Conservation (phyloP, 768 basidiomycete genomes). For the Rhodotorula sphaerocarpa region DNA sequence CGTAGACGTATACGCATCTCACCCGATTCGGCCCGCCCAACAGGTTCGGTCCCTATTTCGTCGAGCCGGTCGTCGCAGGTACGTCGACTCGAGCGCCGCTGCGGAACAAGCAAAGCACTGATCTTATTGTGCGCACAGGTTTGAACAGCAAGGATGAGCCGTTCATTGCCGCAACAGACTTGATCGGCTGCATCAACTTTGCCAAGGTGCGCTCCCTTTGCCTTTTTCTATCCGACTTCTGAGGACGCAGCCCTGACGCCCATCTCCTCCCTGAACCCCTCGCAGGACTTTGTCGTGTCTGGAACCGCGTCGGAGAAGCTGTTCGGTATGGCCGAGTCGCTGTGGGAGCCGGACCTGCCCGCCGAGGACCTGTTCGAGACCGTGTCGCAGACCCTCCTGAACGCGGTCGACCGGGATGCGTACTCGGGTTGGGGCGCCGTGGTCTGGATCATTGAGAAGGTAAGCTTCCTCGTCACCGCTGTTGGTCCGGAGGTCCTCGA, state of each 20-base stretch:
- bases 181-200: conserved; percentile 86
- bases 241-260: neutral
- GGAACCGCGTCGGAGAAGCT: conserved; percentile 87
- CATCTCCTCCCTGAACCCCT: neutral
- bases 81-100: neutral
- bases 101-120: neutral
- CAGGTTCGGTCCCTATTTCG: conserved; percentile 82
- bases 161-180: conserved; percentile 89
- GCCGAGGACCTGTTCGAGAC: conserved; percentile 98
- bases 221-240: neutral
- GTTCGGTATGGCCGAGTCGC: conserved; percentile 92
- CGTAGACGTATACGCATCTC: neutral
- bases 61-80: conserved; percentile 94
- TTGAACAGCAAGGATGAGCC: conserved; percentile 60
- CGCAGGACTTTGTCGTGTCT: conserved; percentile 82
- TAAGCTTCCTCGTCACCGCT: neutral
- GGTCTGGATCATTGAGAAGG: conserved; percentile 68
- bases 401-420: conserved; percentile 87
- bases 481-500: neutral
- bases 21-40: conserved; percentile 11
- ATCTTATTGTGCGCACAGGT: conserved; percentile 41
- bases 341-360: conserved; percentile 96
- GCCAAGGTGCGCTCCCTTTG: conserved; percentile 53
- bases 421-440: conserved; percentile 94
- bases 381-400: conserved; percentile 88